phyloP scores from a whole-genome alignment of 805 yeast species.

The Suhomyces sp. region DNA sequence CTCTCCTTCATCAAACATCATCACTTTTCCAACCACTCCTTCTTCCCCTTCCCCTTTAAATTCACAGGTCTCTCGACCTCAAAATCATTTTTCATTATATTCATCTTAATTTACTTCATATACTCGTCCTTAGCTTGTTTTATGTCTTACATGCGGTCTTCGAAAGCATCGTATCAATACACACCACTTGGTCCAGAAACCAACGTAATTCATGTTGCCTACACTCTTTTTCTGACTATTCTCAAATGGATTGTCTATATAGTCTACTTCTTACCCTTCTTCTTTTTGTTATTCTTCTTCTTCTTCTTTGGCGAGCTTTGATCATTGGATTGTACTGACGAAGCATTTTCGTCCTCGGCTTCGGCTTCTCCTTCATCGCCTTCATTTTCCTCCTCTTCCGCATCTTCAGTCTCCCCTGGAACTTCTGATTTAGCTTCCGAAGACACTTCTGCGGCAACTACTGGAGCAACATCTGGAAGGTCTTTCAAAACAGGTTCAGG shows the following conservation, averaged over 20 bases:
- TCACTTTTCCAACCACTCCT: no score
- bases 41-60: no score
- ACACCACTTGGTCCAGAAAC: not conserved
- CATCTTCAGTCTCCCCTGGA: constrained; percentile 4
- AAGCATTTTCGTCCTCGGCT: not conserved
- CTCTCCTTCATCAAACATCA: no score
- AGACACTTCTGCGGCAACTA: not conserved
- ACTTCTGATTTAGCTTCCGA: constrained; percentile 1
- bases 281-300: constrained; percentile 8
- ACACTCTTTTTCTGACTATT: not conserved
- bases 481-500: no score
- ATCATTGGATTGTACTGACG: no score
- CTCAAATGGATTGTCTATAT: not conserved
- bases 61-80: no score
- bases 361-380: not conserved
- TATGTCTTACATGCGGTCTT: no score
- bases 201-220: not conserved
- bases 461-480: not conserved
- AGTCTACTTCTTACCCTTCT: constrained; percentile 7
- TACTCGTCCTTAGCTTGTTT: no score
- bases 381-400: constrained; percentile 1
- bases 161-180: not conserved
- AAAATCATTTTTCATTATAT: no score
- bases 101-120: no score
- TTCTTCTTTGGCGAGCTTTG: constrained; percentile 1